Evolutionary conservation across 2,329 filamentous ascomycete species (phyloP), one percentile per base, ranked within the genome.

Genomic region (Penicillium sp.): DNA sequence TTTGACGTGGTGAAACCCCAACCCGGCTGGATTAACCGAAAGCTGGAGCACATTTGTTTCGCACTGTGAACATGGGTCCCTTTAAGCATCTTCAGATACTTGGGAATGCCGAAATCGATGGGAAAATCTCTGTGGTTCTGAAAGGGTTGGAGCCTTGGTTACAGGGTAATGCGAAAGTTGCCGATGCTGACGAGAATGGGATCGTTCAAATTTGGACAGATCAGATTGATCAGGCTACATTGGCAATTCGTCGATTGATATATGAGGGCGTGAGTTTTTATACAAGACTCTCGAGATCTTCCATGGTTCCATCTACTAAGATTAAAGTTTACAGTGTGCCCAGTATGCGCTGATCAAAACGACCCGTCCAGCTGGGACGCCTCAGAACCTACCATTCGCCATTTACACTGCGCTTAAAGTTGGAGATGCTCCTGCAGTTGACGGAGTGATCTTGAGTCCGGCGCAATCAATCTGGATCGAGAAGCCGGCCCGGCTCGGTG

Each of bases 271-370:
- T 50, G 8, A 50, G 48, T 50, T 6, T 19, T 11, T 13, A 9
- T 27, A 9, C 26, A 24, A 24, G 22, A 24, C 26, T 26, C 26
- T 26, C 8, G 26, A 26, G 1, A 8, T 26, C 26, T 26, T 21
- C 19, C 10, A 19, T 8, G 10, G 29, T 31, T 21, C 5, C 45
- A 48, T 21, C 16, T n/a, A 19, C 14, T n/a, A 48, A 27, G 46
- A 2, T 8, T 37, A 10, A 14, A 14, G 11, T 24, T 21, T 35
- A 14, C 41, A 50, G 48, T 41, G 14, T 19, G 48, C 48, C 22
- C 48, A 50, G 7, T 50, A 50, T 39, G 48, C 48, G 5, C 48
- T 50, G 3, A 50, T 50, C 26, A 35, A 50, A 24, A 50, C 48
- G 5, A 50, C 48, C 6, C 48, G 48, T 27, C 33, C 48, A 26